Evolutionary conservation across 2,329 filamentous ascomycete species (phyloP), one percentile per base, ranked within the genome.

Genomic region (Ceratocystiopsis brevicomis): DNA sequence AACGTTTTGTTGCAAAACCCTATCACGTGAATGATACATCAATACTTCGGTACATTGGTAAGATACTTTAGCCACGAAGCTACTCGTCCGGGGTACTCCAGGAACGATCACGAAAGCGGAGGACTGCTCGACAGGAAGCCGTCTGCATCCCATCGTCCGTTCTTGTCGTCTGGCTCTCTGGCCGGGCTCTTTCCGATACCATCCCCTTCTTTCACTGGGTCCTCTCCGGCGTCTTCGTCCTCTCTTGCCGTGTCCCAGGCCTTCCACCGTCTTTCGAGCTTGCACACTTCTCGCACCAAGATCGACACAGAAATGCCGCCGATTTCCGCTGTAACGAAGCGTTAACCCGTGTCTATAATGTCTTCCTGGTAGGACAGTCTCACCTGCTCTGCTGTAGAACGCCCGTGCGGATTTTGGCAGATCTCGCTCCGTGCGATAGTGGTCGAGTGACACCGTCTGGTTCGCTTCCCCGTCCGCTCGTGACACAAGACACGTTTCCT

Each of bases 371-470:
- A 21, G 6, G 19, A 21, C 4, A 17, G 17, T 8, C 46, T 38
- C 39, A 51, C 66, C 65, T 36, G 61, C 62, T 46, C 59, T 57
- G 13, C 54, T 53, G 46, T 66, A 68, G 39, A 71, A 62, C 0
- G 51, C 49, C 38, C 54, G 65, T 0, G 63, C 65, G 3, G 52
- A 48, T 9, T 58, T 56, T 1, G 63, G 58, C 30, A 71, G 55
- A 10, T 70, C 64, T 5, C 59, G 57, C n/a, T 58, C 52, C 6
- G 45, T 57, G 15, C 60, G 58, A 48, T 60, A 64, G 5, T 54
- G 47, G 34, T 52, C 53, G 45, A 65, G 18, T 32, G 21, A 17
- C 17, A 21, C 14, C 14, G 37, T 40, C 18, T 9, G 3, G 19
- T 44, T 12, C 38, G 38, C 4, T 38, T 12, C 35, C 45, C 25